phyloP scores from a whole-genome alignment of 129 eudicot genomes.

The Centaurea solstitialis region DNA sequence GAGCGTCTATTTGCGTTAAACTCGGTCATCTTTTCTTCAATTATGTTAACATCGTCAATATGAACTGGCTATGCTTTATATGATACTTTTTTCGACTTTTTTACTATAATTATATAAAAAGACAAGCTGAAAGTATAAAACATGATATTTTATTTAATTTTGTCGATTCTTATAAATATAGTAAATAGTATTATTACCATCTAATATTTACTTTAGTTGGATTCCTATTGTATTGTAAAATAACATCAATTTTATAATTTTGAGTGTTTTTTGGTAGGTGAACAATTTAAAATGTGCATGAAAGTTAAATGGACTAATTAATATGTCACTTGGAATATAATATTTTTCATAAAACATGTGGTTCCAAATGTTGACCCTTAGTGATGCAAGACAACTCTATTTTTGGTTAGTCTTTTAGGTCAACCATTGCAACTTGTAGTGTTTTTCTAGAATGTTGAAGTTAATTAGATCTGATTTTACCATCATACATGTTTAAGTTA shows the following conservation, averaged over 20 bases:
- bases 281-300: not conserved
- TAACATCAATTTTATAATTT: not conserved
- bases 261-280: not conserved
- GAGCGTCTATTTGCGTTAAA: not conserved
- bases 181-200: too few species aligned
- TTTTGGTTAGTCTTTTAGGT: not conserved
- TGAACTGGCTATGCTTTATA: not conserved
- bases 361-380: not conserved
- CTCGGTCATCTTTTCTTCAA: not conserved
- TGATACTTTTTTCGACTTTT: not conserved
- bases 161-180: not conserved
- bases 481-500: not conserved
- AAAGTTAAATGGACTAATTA: not conserved
- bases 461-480: too few species aligned
- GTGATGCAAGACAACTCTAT: not conserved
- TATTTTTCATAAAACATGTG: not conserved
- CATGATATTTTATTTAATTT: too few species aligned
- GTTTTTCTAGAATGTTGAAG: not conserved
- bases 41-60: not conserved
- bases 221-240: not conserved
- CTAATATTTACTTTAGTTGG: not conserved
- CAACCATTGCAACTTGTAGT: not conserved
- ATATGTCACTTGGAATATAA: not conserved
- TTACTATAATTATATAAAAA: too few species aligned
- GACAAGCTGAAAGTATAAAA: too few species aligned